phyloP scores from a whole-genome alignment of 345 rosid species.

The Turritis glabra region DNA sequence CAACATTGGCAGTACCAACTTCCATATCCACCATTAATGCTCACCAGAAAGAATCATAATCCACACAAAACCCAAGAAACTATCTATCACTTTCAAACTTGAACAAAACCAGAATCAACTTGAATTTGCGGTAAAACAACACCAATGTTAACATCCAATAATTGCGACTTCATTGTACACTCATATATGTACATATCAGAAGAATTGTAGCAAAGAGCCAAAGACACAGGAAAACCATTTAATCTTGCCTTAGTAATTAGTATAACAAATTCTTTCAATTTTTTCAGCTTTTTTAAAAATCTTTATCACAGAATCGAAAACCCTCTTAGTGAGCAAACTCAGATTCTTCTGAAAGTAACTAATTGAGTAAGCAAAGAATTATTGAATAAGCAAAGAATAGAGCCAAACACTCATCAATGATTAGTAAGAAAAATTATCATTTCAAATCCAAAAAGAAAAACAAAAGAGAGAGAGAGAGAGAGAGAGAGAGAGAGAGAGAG shows the following conservation, averaged over 20 bases:
- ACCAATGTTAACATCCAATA: constrained; percentile 16
- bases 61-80: constrained; percentile 31
- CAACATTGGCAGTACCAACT: constrained; percentile 37
- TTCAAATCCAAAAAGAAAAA: constrained; percentile 10
- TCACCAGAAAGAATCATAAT: constrained; percentile 26
- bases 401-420: not conserved
- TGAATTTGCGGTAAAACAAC: not conserved
- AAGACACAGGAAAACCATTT: constrained; percentile 28
- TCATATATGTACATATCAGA: not conserved
- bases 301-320: not conserved
- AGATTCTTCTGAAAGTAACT: constrained; percentile 42
- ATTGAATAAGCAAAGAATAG: constrained; percentile 38
- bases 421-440: not conserved
- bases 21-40: constrained; percentile 51
- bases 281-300: not conserved
- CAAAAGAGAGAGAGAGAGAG: not conserved
- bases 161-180: not conserved
- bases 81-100: not conserved
- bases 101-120: not conserved
- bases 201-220: not conserved
- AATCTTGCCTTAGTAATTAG: not conserved
- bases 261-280: not conserved
- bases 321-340: constrained; percentile 43
- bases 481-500: not conserved
- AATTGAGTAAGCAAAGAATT: constrained; percentile 24